A percentile compares a stretch with the other conserved stretches of the same genome.
Conservation (phyloP, 1,139 yeast genomes). For the Candida buenavistaensis region DNA sequence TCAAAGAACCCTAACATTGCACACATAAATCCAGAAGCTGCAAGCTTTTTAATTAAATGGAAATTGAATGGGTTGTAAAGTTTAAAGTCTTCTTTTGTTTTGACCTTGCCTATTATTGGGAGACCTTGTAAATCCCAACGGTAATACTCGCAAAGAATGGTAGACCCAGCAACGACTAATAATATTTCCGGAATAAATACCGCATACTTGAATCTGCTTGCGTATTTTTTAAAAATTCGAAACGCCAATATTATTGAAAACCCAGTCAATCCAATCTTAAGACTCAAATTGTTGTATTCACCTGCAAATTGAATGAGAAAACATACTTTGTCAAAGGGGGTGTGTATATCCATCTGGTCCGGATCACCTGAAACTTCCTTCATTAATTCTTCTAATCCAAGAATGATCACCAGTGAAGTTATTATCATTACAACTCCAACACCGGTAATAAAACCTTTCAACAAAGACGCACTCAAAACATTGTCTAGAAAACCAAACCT, state of each 20-base stretch:
- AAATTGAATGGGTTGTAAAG: conserved; percentile 37
- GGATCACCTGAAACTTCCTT: conserved; percentile 35
- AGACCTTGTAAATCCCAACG: conserved; percentile 63
- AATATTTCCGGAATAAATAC: conserved; percentile 82
- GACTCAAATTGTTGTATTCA: conserved; percentile 53
- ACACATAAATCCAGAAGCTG: conserved; percentile 66
- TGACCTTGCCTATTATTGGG: conserved; percentile 67
- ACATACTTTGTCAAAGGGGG: conserved; percentile 69
- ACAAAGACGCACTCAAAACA: conserved; percentile 75
- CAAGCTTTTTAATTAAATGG: conserved; percentile 40
- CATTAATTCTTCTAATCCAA: conserved; percentile 57
- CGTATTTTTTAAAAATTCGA: conserved; percentile 42
- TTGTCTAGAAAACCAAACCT: conserved; percentile 89
- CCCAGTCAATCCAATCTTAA: conserved; percentile 50
- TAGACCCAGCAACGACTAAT: conserved; percentile 64
- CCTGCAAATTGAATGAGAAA: conserved; percentile 47
- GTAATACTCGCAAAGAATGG: conserved; percentile 53
- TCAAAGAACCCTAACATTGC: conserved; percentile 93
- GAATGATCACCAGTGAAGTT: conserved; percentile 69
- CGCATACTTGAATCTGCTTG: conserved; percentile 26
- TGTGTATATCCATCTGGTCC: conserved; percentile 57
- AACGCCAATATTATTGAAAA: conserved; percentile 43
- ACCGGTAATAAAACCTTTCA: conserved; percentile 88
- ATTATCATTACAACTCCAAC: conserved; percentile 91
- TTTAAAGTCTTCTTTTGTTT: conserved; percentile 24